These are phyloP conservation scores for Fusarium sp. DNA, from an alignment of 2,329 filamentous ascomycete genomes.

Conservation along the genomic window DNA sequence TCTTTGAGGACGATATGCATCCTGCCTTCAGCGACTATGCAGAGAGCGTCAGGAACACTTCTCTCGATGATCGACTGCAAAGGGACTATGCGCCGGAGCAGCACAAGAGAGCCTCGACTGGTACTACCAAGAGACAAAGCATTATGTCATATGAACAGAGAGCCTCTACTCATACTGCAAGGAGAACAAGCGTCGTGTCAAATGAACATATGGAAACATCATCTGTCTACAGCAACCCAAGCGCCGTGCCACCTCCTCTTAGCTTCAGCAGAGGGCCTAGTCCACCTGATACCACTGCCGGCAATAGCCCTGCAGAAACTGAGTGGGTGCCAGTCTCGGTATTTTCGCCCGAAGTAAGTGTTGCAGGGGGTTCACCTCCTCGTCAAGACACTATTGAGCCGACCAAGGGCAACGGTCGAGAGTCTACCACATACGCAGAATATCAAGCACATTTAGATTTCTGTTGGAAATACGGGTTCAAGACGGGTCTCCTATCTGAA, in stretches of 20 bases:
- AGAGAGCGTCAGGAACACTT: background rate
- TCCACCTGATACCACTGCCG: background rate
- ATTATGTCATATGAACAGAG: background rate
- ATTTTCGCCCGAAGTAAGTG: slow-evolving; percentile 6
- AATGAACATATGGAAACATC: background rate
- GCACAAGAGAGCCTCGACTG: background rate
- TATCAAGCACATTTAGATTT: slow-evolving; percentile 25
- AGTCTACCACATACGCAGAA: slow-evolving; percentile 6
- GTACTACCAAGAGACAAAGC: slow-evolving; percentile 1
- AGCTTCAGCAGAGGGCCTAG: background rate
- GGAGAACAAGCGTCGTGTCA: background rate
- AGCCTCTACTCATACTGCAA: slow-evolving; percentile 3
- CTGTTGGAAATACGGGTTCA: slow-evolving; percentile 11
- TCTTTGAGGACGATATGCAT: slow-evolving; percentile 27
- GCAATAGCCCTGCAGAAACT: background rate
- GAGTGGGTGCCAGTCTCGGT: slow-evolving; percentile 28
- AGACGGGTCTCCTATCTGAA: background rate
- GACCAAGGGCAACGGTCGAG: background rate
- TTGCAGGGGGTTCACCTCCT: background rate
- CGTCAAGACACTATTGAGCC: background rate
- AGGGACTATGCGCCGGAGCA: background rate
- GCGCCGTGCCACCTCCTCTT: slow-evolving; percentile 17
- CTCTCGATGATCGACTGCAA: background rate
- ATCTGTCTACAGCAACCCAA: slow-evolving; percentile 15
- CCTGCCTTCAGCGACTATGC: slow-evolving; percentile 36